Conservation (phyloP, 1,139 yeast genomes). For the Lodderomyces margitis region DNA sequence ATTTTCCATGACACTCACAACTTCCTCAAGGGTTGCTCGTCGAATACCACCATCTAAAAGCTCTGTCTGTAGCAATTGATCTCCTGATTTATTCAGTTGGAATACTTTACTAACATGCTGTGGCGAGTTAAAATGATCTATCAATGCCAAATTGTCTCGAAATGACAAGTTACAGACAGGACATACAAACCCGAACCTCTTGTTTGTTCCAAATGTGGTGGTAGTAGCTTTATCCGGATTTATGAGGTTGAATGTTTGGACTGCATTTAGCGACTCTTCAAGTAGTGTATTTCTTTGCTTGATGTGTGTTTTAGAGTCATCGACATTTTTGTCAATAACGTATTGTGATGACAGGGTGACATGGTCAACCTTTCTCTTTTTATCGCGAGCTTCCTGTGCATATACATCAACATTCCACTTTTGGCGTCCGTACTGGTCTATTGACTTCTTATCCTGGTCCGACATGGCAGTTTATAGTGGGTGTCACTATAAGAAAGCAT, state of each 20-base stretch:
- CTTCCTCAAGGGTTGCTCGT: slow-evolving; percentile 33
- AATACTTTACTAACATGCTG: slow-evolving; percentile 44
- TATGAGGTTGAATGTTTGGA: slow-evolving; percentile 36
- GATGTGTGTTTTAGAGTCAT: slow-evolving; percentile 24
- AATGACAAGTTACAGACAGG: slow-evolving; percentile 75
- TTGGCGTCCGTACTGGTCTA: slow-evolving; percentile 59
- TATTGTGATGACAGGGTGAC: slow-evolving; percentile 2
- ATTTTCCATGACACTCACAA: slow-evolving; percentile 31
- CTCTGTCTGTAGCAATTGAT: slow-evolving; percentile 20
- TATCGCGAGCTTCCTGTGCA: slow-evolving; percentile 43
- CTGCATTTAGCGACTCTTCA: slow-evolving; percentile 32
- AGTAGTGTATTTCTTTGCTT: slow-evolving; percentile 33
- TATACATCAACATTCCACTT: slow-evolving; percentile 72
- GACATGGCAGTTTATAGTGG: slow-evolving; percentile 5
- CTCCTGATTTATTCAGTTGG: slow-evolving; percentile 26
- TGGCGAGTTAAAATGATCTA: slow-evolving; percentile 80
- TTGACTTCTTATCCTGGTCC: slow-evolving; percentile 17
- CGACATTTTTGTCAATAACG: slow-evolving; percentile 10
- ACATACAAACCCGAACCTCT: slow-evolving; percentile 81
- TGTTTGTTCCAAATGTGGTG: slow-evolving; percentile 29
- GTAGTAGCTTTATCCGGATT: slow-evolving; percentile 22
- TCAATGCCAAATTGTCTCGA: slow-evolving; percentile 74
- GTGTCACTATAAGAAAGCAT: too few relatives aligned
- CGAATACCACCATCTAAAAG: slow-evolving; percentile 32
- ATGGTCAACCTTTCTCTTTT: slow-evolving; percentile 16